phyloP scores from a whole-genome alignment of 352 stramenopile species.

The Phytophthora pistaciae region DNA sequence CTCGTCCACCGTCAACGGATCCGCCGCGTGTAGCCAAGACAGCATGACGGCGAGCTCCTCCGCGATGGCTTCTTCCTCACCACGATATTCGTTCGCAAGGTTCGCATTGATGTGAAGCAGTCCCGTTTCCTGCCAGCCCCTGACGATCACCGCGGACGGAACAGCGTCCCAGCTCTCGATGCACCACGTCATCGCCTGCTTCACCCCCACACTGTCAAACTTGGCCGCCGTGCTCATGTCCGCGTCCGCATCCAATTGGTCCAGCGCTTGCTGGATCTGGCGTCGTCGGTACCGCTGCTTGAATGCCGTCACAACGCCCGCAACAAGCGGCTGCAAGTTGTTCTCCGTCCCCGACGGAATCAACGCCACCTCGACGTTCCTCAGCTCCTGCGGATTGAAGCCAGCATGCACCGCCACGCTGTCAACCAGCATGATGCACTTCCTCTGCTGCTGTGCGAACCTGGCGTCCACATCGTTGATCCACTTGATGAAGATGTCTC shows the following conservation, averaged over 20 bases:
- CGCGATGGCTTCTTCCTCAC: constrained; percentile 22
- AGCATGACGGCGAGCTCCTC: constrained; percentile 36
- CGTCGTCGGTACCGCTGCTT: constrained; percentile 40
- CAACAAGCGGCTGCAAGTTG: constrained; percentile 33
- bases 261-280: constrained; percentile 36
- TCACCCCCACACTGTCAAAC: constrained; percentile 31
- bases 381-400: constrained; percentile 24
- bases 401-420: constrained; percentile 32
- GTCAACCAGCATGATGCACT: constrained; percentile 42
- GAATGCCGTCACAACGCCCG: constrained; percentile 32
- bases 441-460: constrained; percentile 30
- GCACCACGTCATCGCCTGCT: constrained; percentile 36
- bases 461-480: constrained; percentile 31
- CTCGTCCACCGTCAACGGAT: constrained; percentile 33
- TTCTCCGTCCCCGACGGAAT: constrained; percentile 21
- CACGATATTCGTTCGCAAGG: constrained; percentile 3
- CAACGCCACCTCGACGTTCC: constrained; percentile 34
- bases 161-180: constrained; percentile 32
- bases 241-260: constrained; percentile 34
- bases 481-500: constrained; percentile 44
- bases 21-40: constrained; percentile 23
- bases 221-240: constrained; percentile 21
- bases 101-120: constrained; percentile 12
- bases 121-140: constrained; percentile 29
- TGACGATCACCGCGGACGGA: constrained; percentile 21